phyloP scores from a whole-genome alignment of 2,329 filamentous ascomycete species.

The Monilinia vaccinii-corymbosi region DNA sequence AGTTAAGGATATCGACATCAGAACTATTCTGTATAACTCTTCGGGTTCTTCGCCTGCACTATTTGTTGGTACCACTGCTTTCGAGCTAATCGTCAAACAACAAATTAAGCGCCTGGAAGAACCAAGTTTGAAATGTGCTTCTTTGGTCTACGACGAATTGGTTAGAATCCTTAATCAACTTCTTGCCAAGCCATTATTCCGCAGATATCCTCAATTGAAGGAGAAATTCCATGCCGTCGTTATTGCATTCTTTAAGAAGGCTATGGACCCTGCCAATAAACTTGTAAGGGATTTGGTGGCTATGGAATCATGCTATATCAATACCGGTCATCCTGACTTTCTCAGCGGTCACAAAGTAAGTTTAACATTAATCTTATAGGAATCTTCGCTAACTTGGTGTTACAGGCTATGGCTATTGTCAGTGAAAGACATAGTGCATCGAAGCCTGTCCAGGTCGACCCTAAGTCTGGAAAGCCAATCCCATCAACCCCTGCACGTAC shows the following conservation, averaged over 20 bases:
- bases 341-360: constrained; percentile 79
- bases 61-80: constrained; percentile 96
- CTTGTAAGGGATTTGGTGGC: constrained; percentile 83
- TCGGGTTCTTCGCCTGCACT: constrained; percentile 95
- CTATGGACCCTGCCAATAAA: constrained; percentile 97
- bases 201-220: constrained; percentile 87
- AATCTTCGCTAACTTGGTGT: constrained; percentile 20
- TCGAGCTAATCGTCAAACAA: constrained; percentile 96
- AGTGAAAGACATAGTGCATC: constrained; percentile 77
- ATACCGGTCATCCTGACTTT: constrained; percentile 97
- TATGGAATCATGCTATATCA: constrained; percentile 97
- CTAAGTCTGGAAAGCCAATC: constrained; percentile 95
- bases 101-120: constrained; percentile 96
- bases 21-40: constrained; percentile 96
- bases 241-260: constrained; percentile 93
- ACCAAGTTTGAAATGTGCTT: constrained; percentile 94
- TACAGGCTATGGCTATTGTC: constrained; percentile 87
- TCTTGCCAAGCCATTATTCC: constrained; percentile 79
- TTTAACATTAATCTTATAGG: background rate
- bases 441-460: constrained; percentile 91
- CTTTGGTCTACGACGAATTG: constrained; percentile 92
- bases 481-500: constrained; percentile 62
- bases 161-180: constrained; percentile 91
- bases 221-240: constrained; percentile 94
- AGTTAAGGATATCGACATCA: constrained; percentile 95